These are phyloP conservation scores for Boechera stricta DNA, from an alignment of 345 rosid genomes.

Conservation along the genomic window DNA sequence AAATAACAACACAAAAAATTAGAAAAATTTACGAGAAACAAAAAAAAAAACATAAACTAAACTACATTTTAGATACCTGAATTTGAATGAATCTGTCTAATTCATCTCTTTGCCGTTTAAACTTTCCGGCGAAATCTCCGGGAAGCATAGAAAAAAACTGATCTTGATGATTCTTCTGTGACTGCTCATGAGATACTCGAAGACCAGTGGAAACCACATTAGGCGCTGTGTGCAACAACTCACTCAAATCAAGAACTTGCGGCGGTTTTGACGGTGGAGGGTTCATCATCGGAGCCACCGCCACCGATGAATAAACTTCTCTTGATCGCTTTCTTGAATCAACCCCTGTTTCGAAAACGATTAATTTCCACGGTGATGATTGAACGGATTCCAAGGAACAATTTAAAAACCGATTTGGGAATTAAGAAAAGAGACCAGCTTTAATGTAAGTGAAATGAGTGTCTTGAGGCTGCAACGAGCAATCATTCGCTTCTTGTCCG, in stretches of 20 bases:
- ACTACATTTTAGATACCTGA: constrained; percentile 50
- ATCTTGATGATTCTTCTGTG: constrained; percentile 49
- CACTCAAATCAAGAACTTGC: background rate
- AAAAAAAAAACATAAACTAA: background rate
- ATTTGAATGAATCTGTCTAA: constrained; percentile 68
- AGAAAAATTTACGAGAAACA: no score
- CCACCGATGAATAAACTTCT: constrained; percentile 39
- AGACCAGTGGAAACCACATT: constrained; percentile 64
- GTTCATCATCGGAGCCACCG: constrained; percentile 33
- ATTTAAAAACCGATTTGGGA: background rate
- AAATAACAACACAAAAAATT: background rate
- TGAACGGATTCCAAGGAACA: background rate
- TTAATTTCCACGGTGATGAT: background rate
- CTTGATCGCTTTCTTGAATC: constrained; percentile 66
- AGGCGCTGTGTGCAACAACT: background rate
- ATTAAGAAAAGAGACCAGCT: constrained; percentile 12
- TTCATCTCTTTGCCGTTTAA: constrained; percentile 71
- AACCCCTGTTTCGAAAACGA: background rate
- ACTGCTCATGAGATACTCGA: constrained; percentile 35
- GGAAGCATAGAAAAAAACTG: constrained; percentile 32
- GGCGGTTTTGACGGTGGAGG: constrained; percentile 17
- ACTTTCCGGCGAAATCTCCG: constrained; percentile 57
- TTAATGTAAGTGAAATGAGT: constrained; percentile 18
- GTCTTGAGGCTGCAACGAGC: constrained; percentile 51
- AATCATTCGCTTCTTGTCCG: constrained; percentile 64